phyloP scores from a whole-genome alignment of 192 early-diverging fungal species.

The Geranomyces michiganensis region DNA sequence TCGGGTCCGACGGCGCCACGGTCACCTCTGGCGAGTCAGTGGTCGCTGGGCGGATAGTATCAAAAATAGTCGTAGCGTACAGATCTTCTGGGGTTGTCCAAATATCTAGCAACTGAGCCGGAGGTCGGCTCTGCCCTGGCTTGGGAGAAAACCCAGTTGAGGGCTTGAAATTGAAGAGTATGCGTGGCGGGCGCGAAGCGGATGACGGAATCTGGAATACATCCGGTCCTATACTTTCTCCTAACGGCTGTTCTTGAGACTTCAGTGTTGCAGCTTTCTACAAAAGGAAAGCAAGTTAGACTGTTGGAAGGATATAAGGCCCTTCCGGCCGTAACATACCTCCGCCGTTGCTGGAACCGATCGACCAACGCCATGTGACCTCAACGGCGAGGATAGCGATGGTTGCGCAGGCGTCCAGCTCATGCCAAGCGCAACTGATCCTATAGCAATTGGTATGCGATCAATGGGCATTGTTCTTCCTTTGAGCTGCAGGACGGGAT shows the following conservation, averaged over 20 bases:
- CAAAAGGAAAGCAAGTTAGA: too few species aligned
- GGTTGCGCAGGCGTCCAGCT: constrained; percentile 43
- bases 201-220: neutral
- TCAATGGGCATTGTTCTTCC: constrained; percentile 39
- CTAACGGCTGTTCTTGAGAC: neutral
- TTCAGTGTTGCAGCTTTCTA: too few species aligned
- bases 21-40: neutral
- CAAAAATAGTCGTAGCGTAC: too few species aligned
- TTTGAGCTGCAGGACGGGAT: constrained; percentile 28
- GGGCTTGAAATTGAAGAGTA: too few species aligned
- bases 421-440: constrained; percentile 38
- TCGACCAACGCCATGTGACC: constrained; percentile 15
- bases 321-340: neutral
- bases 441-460: constrained; percentile 23
- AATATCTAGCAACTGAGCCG: too few species aligned
- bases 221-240: neutral
- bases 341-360: constrained; percentile 33
- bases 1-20: neutral
- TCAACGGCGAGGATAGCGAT: constrained; percentile 26
- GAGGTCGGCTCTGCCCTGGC: too few species aligned
- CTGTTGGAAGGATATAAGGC: neutral
- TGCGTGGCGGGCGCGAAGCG: too few species aligned
- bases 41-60: too few species aligned
- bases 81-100: too few species aligned
- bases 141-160: too few species aligned